Base-by-base conservation (phyloP, 805 yeast species). In the Kuraishia hungarica region DNA sequence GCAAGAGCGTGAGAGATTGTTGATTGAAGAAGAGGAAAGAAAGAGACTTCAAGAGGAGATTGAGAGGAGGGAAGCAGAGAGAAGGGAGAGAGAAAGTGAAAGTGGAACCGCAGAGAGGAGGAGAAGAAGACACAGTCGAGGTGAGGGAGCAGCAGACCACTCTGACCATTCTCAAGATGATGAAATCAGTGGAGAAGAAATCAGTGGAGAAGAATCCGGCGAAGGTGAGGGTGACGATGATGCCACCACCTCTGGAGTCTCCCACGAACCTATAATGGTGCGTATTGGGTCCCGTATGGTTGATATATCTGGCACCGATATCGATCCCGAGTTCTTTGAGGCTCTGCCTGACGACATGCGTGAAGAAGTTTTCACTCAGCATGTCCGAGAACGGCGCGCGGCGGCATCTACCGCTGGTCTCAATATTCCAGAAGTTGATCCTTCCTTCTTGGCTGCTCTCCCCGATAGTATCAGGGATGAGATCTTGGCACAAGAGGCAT, bases 261-360 rank as follows among this genome's bases (percentile, higher is more conserved):
- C 43, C 15, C 43, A 35, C n/a, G 43, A 35, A 17, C 92, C 96
- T 0, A 75, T 87, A 0, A 79, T 77, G 72, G 90, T 92, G 2
- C 74, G 74, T 13, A 86, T 92, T 60, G 91, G 90, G 43, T 96
- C 87, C 23, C 70, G 85, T 26, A 83, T 84, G 53, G 91, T 92
- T 39, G 96, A 92, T 64, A 87, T 92, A 43, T 80, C 92, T 48
- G 96, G 94, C 0, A 84, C 96, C 2, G 97, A 89, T 54, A 89
- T 92, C 56, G 97, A 92, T 69, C 96, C 96, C 0, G 93, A 88
- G 60, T 92, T 90, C 66, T 74, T 92, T 57, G 87, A 86, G 62
- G 97, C 97, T 0, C 75, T 92, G 43, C 97, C 97, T 0, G 96
- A 89, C 50, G 94, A 89, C 54, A 87, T 92, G 88, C 75, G 97